Evolutionary conservation across 495 filamentous ascomycete species (phyloP).

Genomic region (Trypethelium eluteriae): DNA sequence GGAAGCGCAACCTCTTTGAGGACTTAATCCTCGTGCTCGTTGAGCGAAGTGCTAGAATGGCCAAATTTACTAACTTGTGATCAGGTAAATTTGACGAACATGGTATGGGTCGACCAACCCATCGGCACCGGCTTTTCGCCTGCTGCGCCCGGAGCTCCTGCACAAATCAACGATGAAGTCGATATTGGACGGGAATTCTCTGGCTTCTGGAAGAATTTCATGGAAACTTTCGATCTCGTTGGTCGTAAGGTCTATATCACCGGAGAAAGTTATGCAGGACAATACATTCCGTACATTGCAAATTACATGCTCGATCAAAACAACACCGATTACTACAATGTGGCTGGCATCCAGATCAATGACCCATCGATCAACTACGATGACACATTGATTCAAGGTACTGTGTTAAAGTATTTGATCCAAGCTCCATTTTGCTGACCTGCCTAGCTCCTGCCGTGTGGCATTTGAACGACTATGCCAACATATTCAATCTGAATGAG

Average conservation of each 20-base stretch:
- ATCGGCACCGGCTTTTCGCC: constrained; percentile 65
- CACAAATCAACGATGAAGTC: constrained; percentile 54
- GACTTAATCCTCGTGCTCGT: too few species aligned
- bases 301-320: constrained; percentile 20
- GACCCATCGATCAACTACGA: constrained; percentile 24
- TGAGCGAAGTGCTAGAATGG: neutral
- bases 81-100: constrained; percentile 69
- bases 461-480: constrained; percentile 44
- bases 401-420: neutral
- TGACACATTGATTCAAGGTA: constrained; percentile 21
- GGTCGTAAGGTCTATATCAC: constrained; percentile 25
- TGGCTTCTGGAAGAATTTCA: constrained; percentile 30
- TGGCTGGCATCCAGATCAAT: constrained; percentile 25
- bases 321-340: constrained; percentile 25
- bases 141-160: constrained; percentile 39
- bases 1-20: too few species aligned
- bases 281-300: constrained; percentile 28
- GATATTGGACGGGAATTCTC: constrained; percentile 61
- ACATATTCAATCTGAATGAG: constrained; percentile 52
- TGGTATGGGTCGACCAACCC: constrained; percentile 70
- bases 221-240: constrained; percentile 21
- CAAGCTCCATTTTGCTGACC: neutral
- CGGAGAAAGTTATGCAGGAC: constrained; percentile 25
- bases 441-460: constrained; percentile 41
- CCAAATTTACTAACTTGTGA: constrained; percentile 29